Base-by-base conservation (phyloP, 371 early-diverging fungal species). In the Actinomucor elegans region DNA sequence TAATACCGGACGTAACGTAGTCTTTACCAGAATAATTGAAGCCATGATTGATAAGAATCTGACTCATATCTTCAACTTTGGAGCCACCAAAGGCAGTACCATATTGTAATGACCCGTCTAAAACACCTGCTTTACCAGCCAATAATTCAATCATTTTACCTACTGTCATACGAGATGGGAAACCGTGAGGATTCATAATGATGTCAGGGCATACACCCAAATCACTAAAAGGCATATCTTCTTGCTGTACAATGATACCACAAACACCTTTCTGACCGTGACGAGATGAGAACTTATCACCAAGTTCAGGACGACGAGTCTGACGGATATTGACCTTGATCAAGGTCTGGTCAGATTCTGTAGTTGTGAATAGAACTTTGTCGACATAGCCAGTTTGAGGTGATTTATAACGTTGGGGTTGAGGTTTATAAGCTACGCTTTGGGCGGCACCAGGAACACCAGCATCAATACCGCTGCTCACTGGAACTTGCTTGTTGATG, bases 101-200 rank as follows among this genome's bases (percentile, higher is more conserved):
- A 59, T 99, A 99, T 64, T 97, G 97, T 32, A 96, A 71, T 65
- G 91, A 79, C 23, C 99, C 99, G 57, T 88, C 89, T 53, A 99
- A 62, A 2, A 99, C 92, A 43, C 98, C 99, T 0, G 99, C 99
- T 73, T 99, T 99, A 55, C 99, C 99, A 6, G 94, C 93, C 42
- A 98, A 68, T 52, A 97, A 69, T 77, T 99, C 99, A 67, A 99
- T 94, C 90, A 99, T 97, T 73, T 99, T 99, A 45, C 99, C 99
- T 5, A 99, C 99, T 20, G 99, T 99, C 99, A 99, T 99, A 79
- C 99, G 96, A 20, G 95, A 95, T 23, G 99, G 99, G 88, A 99
- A 99, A 66, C 99, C 99, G 78, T 99, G 99, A 27, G 99, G 99
- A 79, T 99, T 99, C 99, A 99, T 99, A 75, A 99, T 97, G 46